Conservation (phyloP, 2,329 filamentous ascomycete genomes). For the Neonectria hederae region DNA sequence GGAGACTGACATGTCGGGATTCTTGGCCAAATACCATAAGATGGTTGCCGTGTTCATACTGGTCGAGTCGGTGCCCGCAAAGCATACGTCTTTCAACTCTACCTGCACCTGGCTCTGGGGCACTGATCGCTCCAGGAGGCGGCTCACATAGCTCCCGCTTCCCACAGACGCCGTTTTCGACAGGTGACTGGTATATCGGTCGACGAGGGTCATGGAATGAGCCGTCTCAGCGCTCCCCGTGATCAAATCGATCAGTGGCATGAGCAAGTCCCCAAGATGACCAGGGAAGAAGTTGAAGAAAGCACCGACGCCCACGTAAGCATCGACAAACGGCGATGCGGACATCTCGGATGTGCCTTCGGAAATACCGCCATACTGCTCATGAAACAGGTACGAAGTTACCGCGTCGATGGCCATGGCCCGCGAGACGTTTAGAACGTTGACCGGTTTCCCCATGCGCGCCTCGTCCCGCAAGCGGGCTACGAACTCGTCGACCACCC, state of each 20-base stretch:
- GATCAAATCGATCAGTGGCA: neutral
- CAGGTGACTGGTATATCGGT: conserved; percentile 28
- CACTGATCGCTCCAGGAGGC: neutral
- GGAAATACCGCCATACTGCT: conserved; percentile 50
- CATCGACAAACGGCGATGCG: conserved; percentile 57
- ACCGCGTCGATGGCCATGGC: conserved; percentile 64
- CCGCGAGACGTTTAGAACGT: conserved; percentile 60
- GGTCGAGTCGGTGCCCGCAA: conserved; percentile 64
- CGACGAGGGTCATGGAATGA: neutral
- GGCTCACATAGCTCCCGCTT: conserved; percentile 7
- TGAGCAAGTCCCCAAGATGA: conserved; percentile 8
- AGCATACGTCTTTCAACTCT: conserved; percentile 64
- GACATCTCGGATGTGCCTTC: conserved; percentile 18
- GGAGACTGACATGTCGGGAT: conserved; percentile 50
- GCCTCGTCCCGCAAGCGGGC: conserved; percentile 50
- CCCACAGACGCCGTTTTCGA: neutral
- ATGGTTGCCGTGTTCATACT: conserved; percentile 61
- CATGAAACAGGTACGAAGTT: conserved; percentile 61
- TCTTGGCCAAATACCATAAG: conserved; percentile 54
- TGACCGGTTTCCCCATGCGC: conserved; percentile 28
- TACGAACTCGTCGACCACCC: conserved; percentile 46
- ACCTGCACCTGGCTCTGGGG: conserved; percentile 50
- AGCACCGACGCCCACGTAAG: conserved; percentile 59
- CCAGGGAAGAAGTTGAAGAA: conserved; percentile 9
- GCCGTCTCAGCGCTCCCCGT: neutral